phyloP scores from a whole-genome alignment of 2,329 filamentous ascomycete species.

The Westerdykella ornata region DNA sequence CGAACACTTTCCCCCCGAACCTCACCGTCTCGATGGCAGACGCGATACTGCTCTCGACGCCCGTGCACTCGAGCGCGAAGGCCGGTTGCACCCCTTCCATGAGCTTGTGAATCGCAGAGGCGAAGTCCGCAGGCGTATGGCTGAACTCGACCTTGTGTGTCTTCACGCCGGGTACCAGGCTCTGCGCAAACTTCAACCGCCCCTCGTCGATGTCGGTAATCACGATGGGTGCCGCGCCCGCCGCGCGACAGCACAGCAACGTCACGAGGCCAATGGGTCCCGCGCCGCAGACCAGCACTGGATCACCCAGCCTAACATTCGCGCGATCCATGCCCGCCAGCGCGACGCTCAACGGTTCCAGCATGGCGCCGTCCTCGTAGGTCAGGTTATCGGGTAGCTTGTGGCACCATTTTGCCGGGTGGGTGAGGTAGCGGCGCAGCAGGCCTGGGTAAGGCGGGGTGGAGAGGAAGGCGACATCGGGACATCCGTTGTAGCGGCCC shows the following conservation, averaged over 20 bases:
- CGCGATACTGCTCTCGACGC: conserved; percentile 81
- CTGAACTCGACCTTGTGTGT: conserved; percentile 69
- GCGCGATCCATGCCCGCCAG: conserved; percentile 82
- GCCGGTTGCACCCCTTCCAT: conserved; percentile 76
- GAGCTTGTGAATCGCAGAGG: conserved; percentile 58
- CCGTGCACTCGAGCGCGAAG: conserved; percentile 85
- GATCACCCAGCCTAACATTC: conserved; percentile 73
- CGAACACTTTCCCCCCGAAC: conserved; percentile 95
- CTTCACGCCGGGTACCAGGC: conserved; percentile 68
- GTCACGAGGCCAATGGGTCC: conserved; percentile 91
- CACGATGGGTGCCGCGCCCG: conserved; percentile 82
- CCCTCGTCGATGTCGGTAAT: conserved; percentile 93
- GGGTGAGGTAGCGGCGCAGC: conserved; percentile 86
- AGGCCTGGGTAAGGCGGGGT: conserved; percentile 86
- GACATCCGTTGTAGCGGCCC: conserved; percentile 92
- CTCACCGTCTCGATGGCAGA: conserved; percentile 83
- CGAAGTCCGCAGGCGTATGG: conserved; percentile 62
- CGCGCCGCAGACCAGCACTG: conserved; percentile 82
- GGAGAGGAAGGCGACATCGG: conserved; percentile 75
- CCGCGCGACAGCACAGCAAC: conserved; percentile 73
- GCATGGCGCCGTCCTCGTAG: conserved; percentile 81
- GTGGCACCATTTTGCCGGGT: conserved; percentile 91
- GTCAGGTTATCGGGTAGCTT: conserved; percentile 82
- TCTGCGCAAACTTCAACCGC: conserved; percentile 75
- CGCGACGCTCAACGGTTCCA: conserved; percentile 86